Percentiles rank a stretch among this genome's conserved stretches.
Conservation (phyloP, 1,284 basidiomycete genomes). For the Rhodotorula sp. region DNA sequence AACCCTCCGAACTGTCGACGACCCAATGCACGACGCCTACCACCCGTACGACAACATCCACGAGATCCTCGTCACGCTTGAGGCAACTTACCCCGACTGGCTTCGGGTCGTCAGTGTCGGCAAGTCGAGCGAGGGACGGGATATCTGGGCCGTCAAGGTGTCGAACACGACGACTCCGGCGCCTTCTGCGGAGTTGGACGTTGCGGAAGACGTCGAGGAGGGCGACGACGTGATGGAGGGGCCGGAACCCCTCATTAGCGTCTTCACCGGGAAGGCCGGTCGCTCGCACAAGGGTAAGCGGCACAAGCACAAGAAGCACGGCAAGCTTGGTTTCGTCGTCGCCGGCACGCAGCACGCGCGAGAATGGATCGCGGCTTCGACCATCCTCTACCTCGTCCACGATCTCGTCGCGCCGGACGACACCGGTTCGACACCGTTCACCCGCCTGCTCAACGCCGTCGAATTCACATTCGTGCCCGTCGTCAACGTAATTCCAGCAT, state of each 20-base stretch:
- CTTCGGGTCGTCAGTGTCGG: slow-evolving; percentile 30
- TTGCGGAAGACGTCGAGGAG: background rate
- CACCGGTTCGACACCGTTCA: background rate
- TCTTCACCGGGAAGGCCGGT: too few species aligned
- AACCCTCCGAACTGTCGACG: background rate
- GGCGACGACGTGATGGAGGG: background rate
- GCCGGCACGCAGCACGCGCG: slow-evolving; percentile 74
- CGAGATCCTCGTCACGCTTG: slow-evolving; percentile 21
- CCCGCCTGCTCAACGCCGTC: slow-evolving; percentile 58
- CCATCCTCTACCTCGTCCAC: slow-evolving; percentile 70
- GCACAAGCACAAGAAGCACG: slow-evolving; percentile 17
- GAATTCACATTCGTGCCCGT: slow-evolving; percentile 74
- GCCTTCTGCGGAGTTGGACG: background rate
- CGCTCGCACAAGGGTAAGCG: slow-evolving; percentile 4
- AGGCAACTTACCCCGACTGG: slow-evolving; percentile 23
- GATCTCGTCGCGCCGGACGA: slow-evolving; percentile 53
- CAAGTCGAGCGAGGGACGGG: slow-evolving; percentile 31
- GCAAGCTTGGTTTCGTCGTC: slow-evolving; percentile 59
- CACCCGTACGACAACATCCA: slow-evolving; percentile 35
- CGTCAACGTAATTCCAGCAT: slow-evolving; percentile 56
- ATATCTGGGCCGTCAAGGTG: slow-evolving; percentile 26
- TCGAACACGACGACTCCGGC: slow-evolving; percentile 8
- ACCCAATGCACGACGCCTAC: slow-evolving; percentile 37
- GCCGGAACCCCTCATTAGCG: background rate
- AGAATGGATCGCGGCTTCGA: slow-evolving; percentile 79